phyloP scores from a whole-genome alignment of 768 basidiomycete genomes.

The Lactarius akahatsu region DNA sequence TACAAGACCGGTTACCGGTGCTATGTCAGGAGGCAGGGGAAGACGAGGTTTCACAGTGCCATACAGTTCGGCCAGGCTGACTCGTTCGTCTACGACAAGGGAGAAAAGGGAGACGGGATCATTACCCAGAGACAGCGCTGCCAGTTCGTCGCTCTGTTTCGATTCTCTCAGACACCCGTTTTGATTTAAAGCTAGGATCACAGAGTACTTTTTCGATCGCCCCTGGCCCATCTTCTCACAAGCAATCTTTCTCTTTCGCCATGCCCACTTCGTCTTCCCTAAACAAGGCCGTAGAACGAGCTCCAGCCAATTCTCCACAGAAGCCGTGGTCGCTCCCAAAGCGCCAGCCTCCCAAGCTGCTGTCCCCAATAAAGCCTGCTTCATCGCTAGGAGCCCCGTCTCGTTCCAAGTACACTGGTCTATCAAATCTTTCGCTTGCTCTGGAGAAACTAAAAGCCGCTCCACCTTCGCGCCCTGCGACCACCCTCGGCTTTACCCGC shows the following conservation, averaged over 20 bases:
- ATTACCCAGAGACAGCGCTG: background rate
- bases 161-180: background rate
- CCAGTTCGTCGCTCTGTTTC: slow-evolving; percentile 19
- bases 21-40: background rate
- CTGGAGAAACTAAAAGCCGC: slow-evolving; percentile 69
- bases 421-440: slow-evolving; percentile 66
- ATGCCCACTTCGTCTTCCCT: slow-evolving; percentile 29
- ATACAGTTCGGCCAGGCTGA: slow-evolving; percentile 12
- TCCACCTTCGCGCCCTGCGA: slow-evolving; percentile 63
- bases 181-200: slow-evolving; percentile 14
- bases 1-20: background rate
- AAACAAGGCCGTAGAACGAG: slow-evolving; percentile 21
- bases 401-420: slow-evolving; percentile 30
- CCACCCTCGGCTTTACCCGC: slow-evolving; percentile 64
- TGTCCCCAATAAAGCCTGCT: slow-evolving; percentile 23
- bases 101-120: slow-evolving; percentile 12
- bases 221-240: slow-evolving; percentile 16
- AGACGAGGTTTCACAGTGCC: slow-evolving; percentile 3
- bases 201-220: background rate
- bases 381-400: slow-evolving; percentile 16
- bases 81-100: slow-evolving; percentile 23
- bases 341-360: slow-evolving; percentile 16
- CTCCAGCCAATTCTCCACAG: slow-evolving; percentile 12
- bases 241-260: slow-evolving; percentile 27
- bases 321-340: slow-evolving; percentile 23